Base-by-base conservation (phyloP, 129 eudicot genomes). In the Saposhnikovia divaricata region DNA sequence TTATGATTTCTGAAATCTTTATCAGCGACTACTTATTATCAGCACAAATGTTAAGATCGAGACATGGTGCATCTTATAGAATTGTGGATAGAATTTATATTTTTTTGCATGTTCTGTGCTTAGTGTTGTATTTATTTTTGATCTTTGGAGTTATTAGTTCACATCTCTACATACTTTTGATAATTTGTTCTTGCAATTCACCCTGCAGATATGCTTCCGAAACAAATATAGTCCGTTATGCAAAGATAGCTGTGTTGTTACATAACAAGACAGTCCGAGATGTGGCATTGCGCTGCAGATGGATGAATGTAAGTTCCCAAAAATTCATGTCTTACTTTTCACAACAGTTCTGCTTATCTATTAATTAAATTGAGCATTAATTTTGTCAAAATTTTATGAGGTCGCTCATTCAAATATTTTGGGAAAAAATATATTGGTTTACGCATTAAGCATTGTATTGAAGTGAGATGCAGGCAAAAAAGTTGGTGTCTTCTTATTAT, bases 221-320 rank as follows among this genome's bases (percentile, higher is more conserved):
- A 79, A 21, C 93, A 10, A 86, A 81, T 78, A 81, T 93, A 65
- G 76, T 85, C 76, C 91, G 95, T 5, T 93, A 91, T 80, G 97
- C 97, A 57, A 93, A 93, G 93, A 91, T 93, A 85, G 98, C 98
- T 46, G 85, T 87, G 79, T 89, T 85, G 75, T 86, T 93, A 78
- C 89, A 87, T 55, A 86, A 87, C 66, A 93, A 93, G 87, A 91
- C 92, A 40, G 98, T 93, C 55, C 89, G 98, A 66, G 98, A 93
- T 79, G 95, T 93, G 81, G 98, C 98, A 75, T 83, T 93, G 80
- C 91, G 98, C 72, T 87, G 89, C 79, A 91, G 91, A 91, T 93
- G 98, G 98, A 89, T 91, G 91, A 80, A 85, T 78, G 98, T 93
- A 87, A 86, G 98, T 88, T 78, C 27, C 78, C 78, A 23, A 34